Evolutionary conservation across 805 yeast species (phyloP).

Genomic region (Metschnikowia henanensis): DNA sequence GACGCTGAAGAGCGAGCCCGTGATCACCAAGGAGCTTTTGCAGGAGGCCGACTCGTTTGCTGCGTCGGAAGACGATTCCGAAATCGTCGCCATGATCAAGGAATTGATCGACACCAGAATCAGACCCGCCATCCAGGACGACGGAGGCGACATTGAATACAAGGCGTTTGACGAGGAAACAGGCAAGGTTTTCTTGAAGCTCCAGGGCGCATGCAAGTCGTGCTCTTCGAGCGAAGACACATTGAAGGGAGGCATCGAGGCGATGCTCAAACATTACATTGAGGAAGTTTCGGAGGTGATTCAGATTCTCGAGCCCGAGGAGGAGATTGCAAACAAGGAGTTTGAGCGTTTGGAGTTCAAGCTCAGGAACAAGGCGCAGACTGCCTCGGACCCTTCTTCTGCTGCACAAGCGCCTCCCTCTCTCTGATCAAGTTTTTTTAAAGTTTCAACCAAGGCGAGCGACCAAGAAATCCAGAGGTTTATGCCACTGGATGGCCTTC

Average conservation of each 20-base stretch:
- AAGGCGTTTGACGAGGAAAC: slow-evolving; percentile 81
- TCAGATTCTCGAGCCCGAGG: slow-evolving; percentile 76
- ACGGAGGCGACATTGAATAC: slow-evolving; percentile 95
- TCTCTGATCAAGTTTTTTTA: too few species aligned
- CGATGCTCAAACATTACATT: slow-evolving; percentile 96
- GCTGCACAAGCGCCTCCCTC: slow-evolving; percentile 26
- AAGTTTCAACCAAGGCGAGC: too few species aligned
- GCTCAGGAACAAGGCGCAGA: slow-evolving; percentile 22
- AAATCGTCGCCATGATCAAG: slow-evolving; percentile 84
- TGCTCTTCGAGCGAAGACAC: slow-evolving; percentile 93
- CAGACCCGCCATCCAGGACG: slow-evolving; percentile 97
- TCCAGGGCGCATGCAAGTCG: slow-evolving; percentile 95
- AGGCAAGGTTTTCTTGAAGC: slow-evolving; percentile 84
- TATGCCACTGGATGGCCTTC: too few species aligned
- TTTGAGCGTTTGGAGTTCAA: slow-evolving; percentile 77
- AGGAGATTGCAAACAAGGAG: slow-evolving; percentile 77
- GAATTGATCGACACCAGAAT: slow-evolving; percentile 93
- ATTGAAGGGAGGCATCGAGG: slow-evolving; percentile 90
- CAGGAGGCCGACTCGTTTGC: slow-evolving; percentile 41
- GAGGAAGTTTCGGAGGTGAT: slow-evolving; percentile 91
- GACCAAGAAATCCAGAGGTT: too few species aligned
- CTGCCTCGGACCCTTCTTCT: slow-evolving; percentile 11
- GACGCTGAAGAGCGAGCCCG: slow-evolving; percentile 39
- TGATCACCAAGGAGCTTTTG: slow-evolving; percentile 39
- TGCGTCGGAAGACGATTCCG: slow-evolving; percentile 55